A percentile compares a stretch with the other conserved stretches of the same genome.
Conservation (phyloP, 192 early-diverging fungal genomes). For the Gaertneriomyces sp. region DNA sequence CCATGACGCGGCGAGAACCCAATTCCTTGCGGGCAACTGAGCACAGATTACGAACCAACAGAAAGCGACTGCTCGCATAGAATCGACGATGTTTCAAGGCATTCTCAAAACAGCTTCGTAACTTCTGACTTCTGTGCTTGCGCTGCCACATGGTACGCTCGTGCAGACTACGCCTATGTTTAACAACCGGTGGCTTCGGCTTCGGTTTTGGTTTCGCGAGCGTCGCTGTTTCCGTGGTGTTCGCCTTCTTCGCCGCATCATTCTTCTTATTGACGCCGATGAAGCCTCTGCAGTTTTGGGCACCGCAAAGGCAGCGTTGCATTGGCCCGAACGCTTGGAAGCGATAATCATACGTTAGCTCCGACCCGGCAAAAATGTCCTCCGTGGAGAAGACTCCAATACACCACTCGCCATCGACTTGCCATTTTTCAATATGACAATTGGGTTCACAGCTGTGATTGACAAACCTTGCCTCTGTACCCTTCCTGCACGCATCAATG, state of each 20-base stretch:
- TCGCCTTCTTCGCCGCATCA: neutral
- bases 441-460: slow-evolving; percentile 85
- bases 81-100: slow-evolving; percentile 18
- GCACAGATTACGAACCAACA: slow-evolving; percentile 25
- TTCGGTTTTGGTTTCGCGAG: slow-evolving; percentile 2
- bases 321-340: slow-evolving; percentile 66
- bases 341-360: slow-evolving; percentile 84
- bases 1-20: neutral
- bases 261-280: slow-evolving; percentile 22
- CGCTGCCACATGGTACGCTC: slow-evolving; percentile 4
- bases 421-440: slow-evolving; percentile 89
- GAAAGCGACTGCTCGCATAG: slow-evolving; percentile 13
- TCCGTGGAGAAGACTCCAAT: slow-evolving; percentile 70
- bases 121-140: neutral
- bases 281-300: slow-evolving; percentile 57
- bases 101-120: slow-evolving; percentile 15
- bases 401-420: slow-evolving; percentile 64
- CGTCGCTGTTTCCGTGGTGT: neutral
- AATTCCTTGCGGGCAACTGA: neutral
- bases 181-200: neutral
- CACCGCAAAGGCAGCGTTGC: slow-evolving; percentile 70
- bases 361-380: slow-evolving; percentile 63
- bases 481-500: slow-evolving; percentile 72
- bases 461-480: slow-evolving; percentile 77
- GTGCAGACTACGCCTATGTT: neutral